phyloP scores from a whole-genome alignment of 768 basidiomycete genomes.

The Termitomyces sp. region DNA sequence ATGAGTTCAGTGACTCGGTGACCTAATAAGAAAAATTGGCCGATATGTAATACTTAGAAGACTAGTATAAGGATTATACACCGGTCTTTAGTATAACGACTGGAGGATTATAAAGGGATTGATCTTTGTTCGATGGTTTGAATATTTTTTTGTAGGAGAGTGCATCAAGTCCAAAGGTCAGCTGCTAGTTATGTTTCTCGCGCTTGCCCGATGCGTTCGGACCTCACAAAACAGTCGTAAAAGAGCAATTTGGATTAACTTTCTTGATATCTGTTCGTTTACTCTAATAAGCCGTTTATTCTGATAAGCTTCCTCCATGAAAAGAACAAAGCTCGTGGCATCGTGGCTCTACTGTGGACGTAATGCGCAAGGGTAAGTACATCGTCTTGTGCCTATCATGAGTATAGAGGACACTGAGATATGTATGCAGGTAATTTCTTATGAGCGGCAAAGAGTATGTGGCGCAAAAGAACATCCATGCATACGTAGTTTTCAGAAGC shows the following conservation, averaged over 20 bases:
- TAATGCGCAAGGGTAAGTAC: slow-evolving; percentile 57
- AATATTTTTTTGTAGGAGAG: too few relatives aligned
- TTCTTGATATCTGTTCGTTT: background rate
- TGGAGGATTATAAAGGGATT: too few relatives aligned
- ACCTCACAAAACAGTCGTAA: background rate
- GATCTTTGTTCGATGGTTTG: too few relatives aligned
- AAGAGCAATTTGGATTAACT: too few relatives aligned
- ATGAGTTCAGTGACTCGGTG: background rate
- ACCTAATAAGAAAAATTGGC: too few relatives aligned
- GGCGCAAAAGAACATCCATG: slow-evolving; percentile 66
- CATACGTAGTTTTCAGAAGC: slow-evolving; percentile 63
- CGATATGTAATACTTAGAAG: background rate
- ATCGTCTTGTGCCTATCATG: slow-evolving; percentile 6
- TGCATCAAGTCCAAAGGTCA: background rate
- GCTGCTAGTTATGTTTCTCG: background rate
- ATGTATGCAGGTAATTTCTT: background rate
- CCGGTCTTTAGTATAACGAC: too few relatives aligned
- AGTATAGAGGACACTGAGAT: background rate
- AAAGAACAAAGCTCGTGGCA: slow-evolving; percentile 36
- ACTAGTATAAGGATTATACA: background rate
- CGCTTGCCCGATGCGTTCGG: slow-evolving; percentile 26
- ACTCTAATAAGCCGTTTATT: too few relatives aligned
- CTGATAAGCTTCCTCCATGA: background rate
- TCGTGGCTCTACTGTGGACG: slow-evolving; percentile 54
- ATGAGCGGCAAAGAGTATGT: slow-evolving; percentile 63